Percentiles rank a stretch among this genome's conserved stretches.
These are phyloP conservation scores for Orbilia javanica DNA, from an alignment of 2,329 filamentous ascomycete species.

Conservation along the genomic window DNA sequence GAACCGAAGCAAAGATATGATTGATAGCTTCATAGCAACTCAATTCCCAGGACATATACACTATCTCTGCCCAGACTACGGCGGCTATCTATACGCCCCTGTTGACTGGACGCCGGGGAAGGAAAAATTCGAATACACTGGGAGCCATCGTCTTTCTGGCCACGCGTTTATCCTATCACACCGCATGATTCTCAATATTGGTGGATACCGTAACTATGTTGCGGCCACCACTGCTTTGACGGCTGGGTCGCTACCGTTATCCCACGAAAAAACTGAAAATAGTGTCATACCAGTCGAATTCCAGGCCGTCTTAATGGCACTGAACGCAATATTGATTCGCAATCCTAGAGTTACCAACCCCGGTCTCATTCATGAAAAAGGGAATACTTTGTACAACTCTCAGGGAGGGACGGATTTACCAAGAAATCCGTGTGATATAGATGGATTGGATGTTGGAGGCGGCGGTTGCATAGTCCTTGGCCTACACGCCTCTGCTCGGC, in stretches of 20 bases:
- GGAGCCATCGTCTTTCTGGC: not conserved
- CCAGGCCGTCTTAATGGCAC: constrained; percentile 21
- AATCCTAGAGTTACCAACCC: constrained; percentile 11
- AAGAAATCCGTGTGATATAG: not conserved
- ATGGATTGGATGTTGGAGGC: constrained; percentile 21
- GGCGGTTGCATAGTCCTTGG: constrained; percentile 35
- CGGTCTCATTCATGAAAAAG: constrained; percentile 23
- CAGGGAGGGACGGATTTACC: not conserved
- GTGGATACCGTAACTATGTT: constrained; percentile 4
- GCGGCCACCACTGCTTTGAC: not conserved
- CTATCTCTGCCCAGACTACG: constrained; percentile 32
- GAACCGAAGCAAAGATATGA: constrained; percentile 27
- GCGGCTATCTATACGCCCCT: constrained; percentile 20
- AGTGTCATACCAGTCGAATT: constrained; percentile 27
- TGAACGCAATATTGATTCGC: constrained; percentile 44
- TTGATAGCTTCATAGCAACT: constrained; percentile 25
- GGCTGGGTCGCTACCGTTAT: not conserved
- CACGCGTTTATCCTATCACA: not conserved
- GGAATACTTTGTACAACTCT: constrained; percentile 35
- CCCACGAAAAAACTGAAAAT: constrained; percentile 8
- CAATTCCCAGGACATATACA: not conserved
- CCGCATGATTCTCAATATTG: not conserved
- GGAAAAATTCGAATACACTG: not conserved
- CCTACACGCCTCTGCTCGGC: constrained; percentile 67
- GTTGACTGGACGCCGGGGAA: constrained; percentile 1